Evolutionary conservation across 176 grass and related monocot species (phyloP).

Genomic region (Triticum dicoccoides): DNA sequence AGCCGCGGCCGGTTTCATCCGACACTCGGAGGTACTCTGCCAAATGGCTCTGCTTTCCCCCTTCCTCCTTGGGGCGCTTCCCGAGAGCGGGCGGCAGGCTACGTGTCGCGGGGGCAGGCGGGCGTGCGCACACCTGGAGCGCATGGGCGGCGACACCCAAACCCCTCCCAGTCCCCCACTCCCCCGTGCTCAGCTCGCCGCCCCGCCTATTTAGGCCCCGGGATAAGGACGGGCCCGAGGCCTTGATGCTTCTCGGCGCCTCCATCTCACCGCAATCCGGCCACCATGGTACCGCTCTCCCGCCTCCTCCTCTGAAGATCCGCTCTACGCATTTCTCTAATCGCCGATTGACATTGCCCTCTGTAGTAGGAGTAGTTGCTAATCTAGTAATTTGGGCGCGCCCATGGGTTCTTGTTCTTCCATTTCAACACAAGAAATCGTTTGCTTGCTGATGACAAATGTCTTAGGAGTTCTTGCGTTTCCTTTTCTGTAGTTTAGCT

Average conservation of each 20-base stretch:
- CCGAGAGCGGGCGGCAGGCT: not conserved
- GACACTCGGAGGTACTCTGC: too few relatives aligned
- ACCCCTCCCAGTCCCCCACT: not conserved
- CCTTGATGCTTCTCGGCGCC: slow-evolving; percentile 1
- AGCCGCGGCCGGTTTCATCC: too few relatives aligned
- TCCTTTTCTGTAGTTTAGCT: not conserved
- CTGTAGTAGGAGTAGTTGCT: not conserved
- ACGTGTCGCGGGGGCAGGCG: slow-evolving; percentile 37
- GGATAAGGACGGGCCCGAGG: not conserved
- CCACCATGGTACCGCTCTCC: slow-evolving; percentile 29
- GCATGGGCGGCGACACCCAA: slow-evolving; percentile 28
- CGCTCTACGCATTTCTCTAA: not conserved
- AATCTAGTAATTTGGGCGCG: not conserved
- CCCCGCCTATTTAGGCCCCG: not conserved
- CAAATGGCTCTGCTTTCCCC: too few relatives aligned
- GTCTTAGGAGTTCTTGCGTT: too few relatives aligned
- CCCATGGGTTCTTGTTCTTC: not conserved
- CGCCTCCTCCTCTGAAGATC: not conserved
- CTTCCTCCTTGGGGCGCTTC: too few relatives aligned
- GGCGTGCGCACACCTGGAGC: slow-evolving; percentile 29
- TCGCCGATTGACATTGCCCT: not conserved
- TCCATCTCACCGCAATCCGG: not conserved
- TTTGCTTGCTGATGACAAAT: not conserved
- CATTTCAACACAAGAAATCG: not conserved
- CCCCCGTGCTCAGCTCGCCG: not conserved